Percentiles rank a stretch among this genome's conserved stretches.
Conservation (phyloP, 768 basidiomycete species). For the Russula ochroleuca region DNA sequence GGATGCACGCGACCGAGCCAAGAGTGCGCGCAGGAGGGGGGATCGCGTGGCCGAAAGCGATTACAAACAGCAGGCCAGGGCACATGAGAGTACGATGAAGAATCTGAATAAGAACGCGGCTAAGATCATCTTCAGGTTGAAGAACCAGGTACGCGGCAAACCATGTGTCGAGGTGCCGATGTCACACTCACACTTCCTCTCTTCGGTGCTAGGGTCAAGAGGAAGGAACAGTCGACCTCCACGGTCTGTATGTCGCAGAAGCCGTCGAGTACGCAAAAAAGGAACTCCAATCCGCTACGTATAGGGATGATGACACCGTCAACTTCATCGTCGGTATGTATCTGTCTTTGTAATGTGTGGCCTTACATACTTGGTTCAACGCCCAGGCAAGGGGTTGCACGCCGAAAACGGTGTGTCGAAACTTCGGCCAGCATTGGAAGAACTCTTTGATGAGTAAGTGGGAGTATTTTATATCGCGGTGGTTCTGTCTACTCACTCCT, state of each 20-base stretch:
- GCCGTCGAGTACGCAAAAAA: constrained; percentile 12
- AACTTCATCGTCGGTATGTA: constrained; percentile 17
- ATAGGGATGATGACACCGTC: not conserved
- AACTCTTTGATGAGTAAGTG: constrained; percentile 10
- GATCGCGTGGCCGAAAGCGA: not conserved
- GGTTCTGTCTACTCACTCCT: not conserved
- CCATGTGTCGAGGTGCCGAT: not conserved
- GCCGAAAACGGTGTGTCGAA: not conserved
- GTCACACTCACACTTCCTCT: not conserved
- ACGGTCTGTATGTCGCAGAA: constrained; percentile 12
- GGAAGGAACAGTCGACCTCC: constrained; percentile 15
- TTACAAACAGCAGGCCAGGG: not conserved
- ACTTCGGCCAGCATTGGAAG: constrained; percentile 17
- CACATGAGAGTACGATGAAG: not conserved
- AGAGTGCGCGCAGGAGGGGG: not conserved
- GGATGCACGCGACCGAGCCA: not conserved
- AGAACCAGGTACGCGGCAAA: constrained; percentile 17
- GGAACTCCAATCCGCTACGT: not conserved
- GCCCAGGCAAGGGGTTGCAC: constrained; percentile 10
- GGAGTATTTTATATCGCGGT: not conserved
- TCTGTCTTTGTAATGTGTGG: not conserved
- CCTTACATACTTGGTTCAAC: not conserved
- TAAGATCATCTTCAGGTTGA: constrained; percentile 3
- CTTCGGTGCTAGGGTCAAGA: not conserved
- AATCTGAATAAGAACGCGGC: constrained; percentile 3